Conservation (phyloP, 192 early-diverging fungal genomes). For the Gaertneriomyces sp. region DNA sequence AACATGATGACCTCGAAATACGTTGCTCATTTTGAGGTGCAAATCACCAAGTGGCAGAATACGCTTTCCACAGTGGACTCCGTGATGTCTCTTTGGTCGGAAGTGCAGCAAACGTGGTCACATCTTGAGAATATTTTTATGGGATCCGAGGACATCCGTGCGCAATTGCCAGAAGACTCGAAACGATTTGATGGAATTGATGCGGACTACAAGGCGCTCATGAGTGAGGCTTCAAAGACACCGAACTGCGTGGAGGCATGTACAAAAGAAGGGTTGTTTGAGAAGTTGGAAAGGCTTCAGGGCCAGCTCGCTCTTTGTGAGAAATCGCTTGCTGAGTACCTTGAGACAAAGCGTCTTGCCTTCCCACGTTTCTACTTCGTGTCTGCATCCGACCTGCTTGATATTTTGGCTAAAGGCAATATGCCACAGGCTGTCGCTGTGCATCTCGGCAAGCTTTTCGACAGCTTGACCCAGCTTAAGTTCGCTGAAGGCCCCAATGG, state of each 20-base stretch:
- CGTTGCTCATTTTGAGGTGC: conserved; percentile 60
- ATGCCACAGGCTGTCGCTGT: conserved; percentile 56
- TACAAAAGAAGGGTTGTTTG: conserved; percentile 55
- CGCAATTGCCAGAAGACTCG: conserved; percentile 64
- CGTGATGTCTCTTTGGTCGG: conserved; percentile 56
- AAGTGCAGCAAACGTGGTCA: conserved; percentile 65
- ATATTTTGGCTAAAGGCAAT: conserved; percentile 66
- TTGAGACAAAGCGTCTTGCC: conserved; percentile 62
- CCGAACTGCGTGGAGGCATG: conserved; percentile 60
- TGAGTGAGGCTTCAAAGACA: conserved; percentile 53
- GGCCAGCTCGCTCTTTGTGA: conserved; percentile 61
- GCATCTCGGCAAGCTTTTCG: conserved; percentile 61
- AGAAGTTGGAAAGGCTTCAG: conserved; percentile 53
- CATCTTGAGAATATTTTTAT: conserved; percentile 67
- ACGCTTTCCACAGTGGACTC: conserved; percentile 57
- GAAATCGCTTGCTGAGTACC: conserved; percentile 63
- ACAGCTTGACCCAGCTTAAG: conserved; percentile 53
- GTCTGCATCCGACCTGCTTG: conserved; percentile 57
- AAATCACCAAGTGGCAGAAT: conserved; percentile 66
- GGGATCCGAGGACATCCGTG: conserved; percentile 63
- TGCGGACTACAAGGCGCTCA: conserved; percentile 54
- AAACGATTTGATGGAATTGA: conserved; percentile 62
- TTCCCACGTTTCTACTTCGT: conserved; percentile 69
- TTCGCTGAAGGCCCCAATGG: conserved; percentile 48
- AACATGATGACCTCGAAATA: conserved; percentile 68